Evolutionary conservation across 108 stramenopile species (phyloP).

Genomic region (Nannochloropsis oceanica): DNA sequence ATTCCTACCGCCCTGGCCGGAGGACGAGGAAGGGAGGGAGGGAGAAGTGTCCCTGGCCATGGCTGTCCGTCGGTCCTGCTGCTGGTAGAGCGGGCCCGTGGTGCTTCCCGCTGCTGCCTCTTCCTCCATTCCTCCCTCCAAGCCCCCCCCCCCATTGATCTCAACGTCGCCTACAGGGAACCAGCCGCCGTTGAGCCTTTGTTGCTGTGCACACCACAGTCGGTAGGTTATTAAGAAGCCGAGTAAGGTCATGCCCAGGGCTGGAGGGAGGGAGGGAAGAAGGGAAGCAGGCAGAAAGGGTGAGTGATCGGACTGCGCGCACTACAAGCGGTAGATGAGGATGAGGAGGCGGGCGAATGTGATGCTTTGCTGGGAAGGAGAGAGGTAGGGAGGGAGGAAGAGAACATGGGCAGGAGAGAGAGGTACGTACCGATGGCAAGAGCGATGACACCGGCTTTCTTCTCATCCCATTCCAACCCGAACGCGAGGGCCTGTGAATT

Average conservation of each 20-base stretch:
- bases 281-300: not conserved
- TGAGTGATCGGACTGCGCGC: not conserved
- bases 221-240: not conserved
- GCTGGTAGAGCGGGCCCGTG: not conserved
- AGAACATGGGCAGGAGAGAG: not conserved
- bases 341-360: too few species aligned
- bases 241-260: not conserved
- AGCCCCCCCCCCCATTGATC: not conserved
- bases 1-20: not conserved
- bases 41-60: not conserved
- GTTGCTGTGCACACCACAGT: not conserved
- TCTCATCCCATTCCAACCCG: not conserved
- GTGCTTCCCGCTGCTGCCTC: not conserved
- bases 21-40: not conserved
- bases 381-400: too few species aligned
- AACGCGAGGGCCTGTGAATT: not conserved
- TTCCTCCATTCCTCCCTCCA: not conserved
- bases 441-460: not conserved
- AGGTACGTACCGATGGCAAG: not conserved
- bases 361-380: too few species aligned
- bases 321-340: too few species aligned
- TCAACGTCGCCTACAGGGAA: not conserved
- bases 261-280: not conserved
- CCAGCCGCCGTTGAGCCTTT: not conserved
- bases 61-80: not conserved